Percentiles rank a stretch among this genome's conserved stretches.
Conservation (phyloP, 805 yeast genomes). For the Suhomyces vadensis region DNA sequence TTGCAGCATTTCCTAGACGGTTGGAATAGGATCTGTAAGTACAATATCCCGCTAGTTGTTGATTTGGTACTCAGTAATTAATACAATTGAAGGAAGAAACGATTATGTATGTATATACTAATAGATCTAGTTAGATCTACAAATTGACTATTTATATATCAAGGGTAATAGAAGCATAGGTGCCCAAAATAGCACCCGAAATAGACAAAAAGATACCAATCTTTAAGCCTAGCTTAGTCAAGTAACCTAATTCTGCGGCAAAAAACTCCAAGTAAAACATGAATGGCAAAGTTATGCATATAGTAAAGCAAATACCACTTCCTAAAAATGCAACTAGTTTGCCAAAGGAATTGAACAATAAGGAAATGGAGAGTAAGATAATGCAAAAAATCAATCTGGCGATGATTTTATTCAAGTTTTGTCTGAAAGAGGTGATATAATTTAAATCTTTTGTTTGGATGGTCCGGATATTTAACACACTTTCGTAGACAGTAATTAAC, state of each 20-base stretch:
- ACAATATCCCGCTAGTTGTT: too few relatives aligned
- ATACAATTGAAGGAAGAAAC: too few relatives aligned
- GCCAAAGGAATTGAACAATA: conserved; percentile 76
- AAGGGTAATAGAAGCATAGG: conserved; percentile 43
- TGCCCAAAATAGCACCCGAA: conserved; percentile 56
- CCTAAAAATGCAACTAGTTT: conserved; percentile 80
- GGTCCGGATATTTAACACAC: conserved; percentile 7
- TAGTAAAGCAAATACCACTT: conserved; percentile 72
- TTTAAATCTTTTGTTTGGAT: conserved; percentile 3
- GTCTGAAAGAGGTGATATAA: background rate
- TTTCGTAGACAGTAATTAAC: conserved; percentile 67
- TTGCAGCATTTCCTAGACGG: too few relatives aligned
- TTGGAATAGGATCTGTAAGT: too few relatives aligned
- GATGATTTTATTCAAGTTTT: conserved; percentile 18
- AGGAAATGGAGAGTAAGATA: conserved; percentile 57
- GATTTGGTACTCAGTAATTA: too few relatives aligned
- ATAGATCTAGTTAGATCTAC: too few relatives aligned
- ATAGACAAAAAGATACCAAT: conserved; percentile 47
- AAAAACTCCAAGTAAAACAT: conserved; percentile 66
- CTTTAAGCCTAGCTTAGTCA: conserved; percentile 43
- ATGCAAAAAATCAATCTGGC: conserved; percentile 50
- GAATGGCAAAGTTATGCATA: conserved; percentile 79
- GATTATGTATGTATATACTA: too few relatives aligned
- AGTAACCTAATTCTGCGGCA: conserved; percentile 38
- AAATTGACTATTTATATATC: conserved; percentile 11